These are phyloP conservation scores for Endoconidiophora polonica DNA, from an alignment of 2,329 filamentous ascomycete species.

Conservation along the genomic window DNA sequence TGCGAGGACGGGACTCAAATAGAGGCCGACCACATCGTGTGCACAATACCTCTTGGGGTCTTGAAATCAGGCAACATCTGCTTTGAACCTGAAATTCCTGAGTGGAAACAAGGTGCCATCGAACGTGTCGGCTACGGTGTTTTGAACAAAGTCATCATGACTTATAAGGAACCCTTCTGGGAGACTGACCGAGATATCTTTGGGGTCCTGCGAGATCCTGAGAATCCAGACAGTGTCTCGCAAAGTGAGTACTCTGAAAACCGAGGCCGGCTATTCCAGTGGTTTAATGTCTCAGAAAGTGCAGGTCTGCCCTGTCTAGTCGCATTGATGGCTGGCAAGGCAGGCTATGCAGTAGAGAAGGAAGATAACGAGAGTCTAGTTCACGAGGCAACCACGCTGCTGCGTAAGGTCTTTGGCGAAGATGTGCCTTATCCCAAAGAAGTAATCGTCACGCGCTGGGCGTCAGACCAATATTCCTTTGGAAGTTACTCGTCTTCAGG, in stretches of 20 bases:
- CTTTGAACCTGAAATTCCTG: conserved; percentile 83
- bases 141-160: conserved; percentile 85
- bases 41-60: conserved; percentile 79
- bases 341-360: conserved; percentile 73
- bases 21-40: conserved; percentile 78
- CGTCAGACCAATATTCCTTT: conserved; percentile 72
- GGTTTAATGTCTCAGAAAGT: conserved; percentile 89
- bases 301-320: conserved; percentile 77
- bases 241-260: conserved; percentile 42
- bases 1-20: conserved; percentile 63
- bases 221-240: conserved; percentile 47
- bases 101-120: conserved; percentile 71
- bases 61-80: conserved; percentile 64
- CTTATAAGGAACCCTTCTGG: conserved; percentile 86
- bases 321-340: conserved; percentile 88
- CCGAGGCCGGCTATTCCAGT: conserved; percentile 89
- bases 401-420: conserved; percentile 58
- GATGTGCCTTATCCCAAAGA: conserved; percentile 64
- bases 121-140: conserved; percentile 78
- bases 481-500: conserved; percentile 94
- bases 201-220: conserved; percentile 65
- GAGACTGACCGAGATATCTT: conserved; percentile 82
- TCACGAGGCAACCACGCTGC: conserved; percentile 60
- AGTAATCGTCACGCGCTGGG: conserved; percentile 83
- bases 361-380: conserved; percentile 61